These are phyloP conservation scores for Colletotrichum lini DNA, from an alignment of 2,329 filamentous ascomycete species.

Conservation along the genomic window DNA sequence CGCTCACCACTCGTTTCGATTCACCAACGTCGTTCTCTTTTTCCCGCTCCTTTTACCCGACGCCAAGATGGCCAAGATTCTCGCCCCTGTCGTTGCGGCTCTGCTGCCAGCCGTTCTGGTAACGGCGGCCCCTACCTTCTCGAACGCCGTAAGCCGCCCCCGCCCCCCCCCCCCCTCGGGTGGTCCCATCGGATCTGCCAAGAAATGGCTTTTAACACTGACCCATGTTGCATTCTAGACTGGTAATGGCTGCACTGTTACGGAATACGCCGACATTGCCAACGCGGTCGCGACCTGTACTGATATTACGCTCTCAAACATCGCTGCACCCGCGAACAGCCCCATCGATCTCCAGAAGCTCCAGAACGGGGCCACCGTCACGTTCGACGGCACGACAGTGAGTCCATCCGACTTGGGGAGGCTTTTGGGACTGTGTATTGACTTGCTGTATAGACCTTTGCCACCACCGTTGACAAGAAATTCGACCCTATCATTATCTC, in stretches of 20 bases:
- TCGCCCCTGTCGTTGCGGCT: slow-evolving; percentile 27
- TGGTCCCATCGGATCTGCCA: neutral
- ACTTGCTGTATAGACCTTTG: slow-evolving; percentile 28
- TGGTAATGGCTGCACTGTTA: slow-evolving; percentile 22
- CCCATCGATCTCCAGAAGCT: slow-evolving; percentile 34
- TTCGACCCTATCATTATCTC: slow-evolving; percentile 40
- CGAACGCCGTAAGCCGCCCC: slow-evolving; percentile 21
- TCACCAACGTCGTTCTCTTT: slow-evolving; percentile 10
- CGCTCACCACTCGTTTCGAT: slow-evolving; percentile 23
- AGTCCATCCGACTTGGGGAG: neutral
- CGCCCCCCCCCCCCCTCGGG: slow-evolving; percentile 1
- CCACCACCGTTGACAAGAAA: slow-evolving; percentile 8
- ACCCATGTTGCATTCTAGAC: slow-evolving; percentile 17
- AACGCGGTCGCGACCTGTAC: slow-evolving; percentile 32
- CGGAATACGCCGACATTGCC: slow-evolving; percentile 28
- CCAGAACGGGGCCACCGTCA: slow-evolving; percentile 24
- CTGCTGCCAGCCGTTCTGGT: slow-evolving; percentile 32
- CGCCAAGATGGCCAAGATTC: slow-evolving; percentile 37
- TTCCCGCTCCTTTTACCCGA: neutral
- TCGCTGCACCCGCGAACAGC: slow-evolving; percentile 27
- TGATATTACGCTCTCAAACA: slow-evolving; percentile 36
- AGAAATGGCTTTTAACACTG: slow-evolving; percentile 1
- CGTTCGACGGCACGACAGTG: slow-evolving; percentile 35
- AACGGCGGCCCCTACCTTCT: slow-evolving; percentile 17
- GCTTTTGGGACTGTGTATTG: neutral